Percentiles rank a stretch among this genome's conserved stretches.
These are phyloP conservation scores for Saccharomycopsis malanga DNA, from an alignment of 805 yeast species.

Conservation along the genomic window DNA sequence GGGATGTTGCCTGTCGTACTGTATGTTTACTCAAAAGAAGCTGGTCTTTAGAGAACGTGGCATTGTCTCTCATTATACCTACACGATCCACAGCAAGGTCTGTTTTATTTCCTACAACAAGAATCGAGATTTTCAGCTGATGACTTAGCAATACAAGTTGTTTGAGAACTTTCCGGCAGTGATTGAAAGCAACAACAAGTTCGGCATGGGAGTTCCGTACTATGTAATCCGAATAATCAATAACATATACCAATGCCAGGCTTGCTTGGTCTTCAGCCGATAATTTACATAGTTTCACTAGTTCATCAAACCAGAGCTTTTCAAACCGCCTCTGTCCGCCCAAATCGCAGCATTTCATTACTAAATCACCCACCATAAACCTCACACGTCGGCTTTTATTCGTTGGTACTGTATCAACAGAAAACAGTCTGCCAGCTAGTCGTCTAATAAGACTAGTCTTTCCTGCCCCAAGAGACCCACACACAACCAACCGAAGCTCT, in stretches of 20 bases:
- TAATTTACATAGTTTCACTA: too few relatives aligned
- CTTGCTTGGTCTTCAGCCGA: too few relatives aligned
- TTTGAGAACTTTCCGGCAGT: background rate
- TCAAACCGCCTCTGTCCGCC: conserved; percentile 10
- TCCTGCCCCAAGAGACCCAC: conserved; percentile 14
- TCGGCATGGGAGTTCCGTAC: conserved; percentile 1
- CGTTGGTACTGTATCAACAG: conserved; percentile 11
- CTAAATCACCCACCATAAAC: background rate
- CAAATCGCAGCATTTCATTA: conserved; percentile 4
- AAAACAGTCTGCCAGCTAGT: background rate
- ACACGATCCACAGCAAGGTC: conserved; percentile 5
- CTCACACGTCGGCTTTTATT: background rate
- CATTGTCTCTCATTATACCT: background rate
- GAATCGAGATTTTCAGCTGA: conserved; percentile 3
- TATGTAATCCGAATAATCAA: conserved; percentile 15
- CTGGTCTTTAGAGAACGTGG: background rate
- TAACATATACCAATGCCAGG: conserved; percentile 11
- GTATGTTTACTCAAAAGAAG: background rate
- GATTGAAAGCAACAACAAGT: background rate
- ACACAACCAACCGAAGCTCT: background rate
- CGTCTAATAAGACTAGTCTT: conserved; percentile 6
- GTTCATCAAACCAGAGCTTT: conserved; percentile 4
- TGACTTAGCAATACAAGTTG: background rate
- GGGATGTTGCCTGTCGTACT: background rate
- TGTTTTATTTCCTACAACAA: conserved; percentile 12